phyloP scores from a whole-genome alignment of 2,329 filamentous ascomycete genomes.

The Magnaporthiopsis rhizophila region DNA sequence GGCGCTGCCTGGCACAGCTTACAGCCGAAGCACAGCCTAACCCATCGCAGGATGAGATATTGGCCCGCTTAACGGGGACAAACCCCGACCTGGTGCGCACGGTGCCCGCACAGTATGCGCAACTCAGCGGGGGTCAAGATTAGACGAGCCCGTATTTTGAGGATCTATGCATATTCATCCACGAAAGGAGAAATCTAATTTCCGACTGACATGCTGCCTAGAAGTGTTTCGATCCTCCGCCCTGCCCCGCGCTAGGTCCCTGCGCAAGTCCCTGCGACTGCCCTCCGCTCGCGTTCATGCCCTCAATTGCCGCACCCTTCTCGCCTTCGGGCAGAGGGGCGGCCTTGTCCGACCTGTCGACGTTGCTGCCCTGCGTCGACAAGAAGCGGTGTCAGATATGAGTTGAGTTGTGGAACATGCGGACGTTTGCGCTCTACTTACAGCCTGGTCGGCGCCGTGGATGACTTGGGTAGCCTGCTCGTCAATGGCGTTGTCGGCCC shows the following conservation, averaged over 20 bases:
- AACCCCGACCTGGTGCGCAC: background rate
- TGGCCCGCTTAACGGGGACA: background rate
- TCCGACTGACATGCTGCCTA: too few species aligned
- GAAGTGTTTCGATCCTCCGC: conserved; percentile 13
- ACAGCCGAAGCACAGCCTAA: too few species aligned
- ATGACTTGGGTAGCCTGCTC: conserved; percentile 27
- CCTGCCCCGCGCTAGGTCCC: conserved; percentile 33
- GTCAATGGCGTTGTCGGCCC: conserved; percentile 37
- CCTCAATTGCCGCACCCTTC: conserved; percentile 33
- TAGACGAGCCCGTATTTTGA: too few species aligned
- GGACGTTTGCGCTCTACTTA: conserved; percentile 17
- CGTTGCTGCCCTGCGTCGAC: conserved; percentile 18
- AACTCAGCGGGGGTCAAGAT: background rate
- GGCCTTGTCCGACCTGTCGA: conserved; percentile 40
- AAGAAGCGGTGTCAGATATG: background rate
- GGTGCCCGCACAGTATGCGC: background rate
- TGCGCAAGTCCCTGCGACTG: conserved; percentile 32
- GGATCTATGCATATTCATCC: too few species aligned
- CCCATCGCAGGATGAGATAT: background rate
- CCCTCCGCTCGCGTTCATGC: conserved; percentile 34
- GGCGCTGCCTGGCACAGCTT: too few species aligned
- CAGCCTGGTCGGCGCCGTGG: conserved; percentile 35
- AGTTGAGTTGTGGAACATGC: background rate
- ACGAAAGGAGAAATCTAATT: too few species aligned
- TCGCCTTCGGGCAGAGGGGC: conserved; percentile 39